phyloP scores from a whole-genome alignment of 2,329 filamentous ascomycete species.

The Capronia epimyces region DNA sequence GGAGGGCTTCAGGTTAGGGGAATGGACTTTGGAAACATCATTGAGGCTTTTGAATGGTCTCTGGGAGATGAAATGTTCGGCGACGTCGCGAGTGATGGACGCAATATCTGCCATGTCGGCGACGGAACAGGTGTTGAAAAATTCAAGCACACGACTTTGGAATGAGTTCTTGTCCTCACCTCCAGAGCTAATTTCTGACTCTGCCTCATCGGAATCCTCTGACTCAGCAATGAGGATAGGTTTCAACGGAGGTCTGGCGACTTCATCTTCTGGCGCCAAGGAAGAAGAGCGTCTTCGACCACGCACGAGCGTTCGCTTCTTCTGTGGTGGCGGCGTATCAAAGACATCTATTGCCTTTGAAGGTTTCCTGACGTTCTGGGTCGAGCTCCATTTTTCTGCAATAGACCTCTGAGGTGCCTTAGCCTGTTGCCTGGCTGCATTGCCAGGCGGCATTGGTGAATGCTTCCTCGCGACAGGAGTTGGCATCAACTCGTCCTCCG shows the following conservation, averaged over 20 bases:
- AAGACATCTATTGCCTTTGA: slow-evolving; percentile 24
- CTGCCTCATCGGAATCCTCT: slow-evolving; percentile 43
- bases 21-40: slow-evolving; percentile 60
- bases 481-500: slow-evolving; percentile 41
- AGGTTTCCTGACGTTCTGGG: slow-evolving; percentile 36
- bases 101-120: slow-evolving; percentile 78
- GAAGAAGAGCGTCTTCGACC: slow-evolving; percentile 41
- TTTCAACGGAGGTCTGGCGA: slow-evolving; percentile 5
- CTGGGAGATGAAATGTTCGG: slow-evolving; percentile 63
- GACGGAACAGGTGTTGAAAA: slow-evolving; percentile 73
- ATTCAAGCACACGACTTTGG: slow-evolving; percentile 61
- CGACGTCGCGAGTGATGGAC: slow-evolving; percentile 63
- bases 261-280: slow-evolving; percentile 31
- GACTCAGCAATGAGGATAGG: slow-evolving; percentile 33
- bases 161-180: slow-evolving; percentile 36
- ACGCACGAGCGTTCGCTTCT: slow-evolving; percentile 44
- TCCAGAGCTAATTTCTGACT: slow-evolving; percentile 37
- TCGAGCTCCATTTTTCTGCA: slow-evolving; percentile 53
- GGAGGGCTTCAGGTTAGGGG: slow-evolving; percentile 46
- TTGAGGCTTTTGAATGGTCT: slow-evolving; percentile 67
- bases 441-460: slow-evolving; percentile 33
- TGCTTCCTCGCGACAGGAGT: slow-evolving; percentile 30
- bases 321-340: slow-evolving; percentile 27
- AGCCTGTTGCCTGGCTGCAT: slow-evolving; percentile 40
- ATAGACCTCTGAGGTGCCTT: slow-evolving; percentile 53